Evolutionary conservation across 352 stramenopile genomes (phyloP).

Genomic region (Phytophthora fragariaefolia): DNA sequence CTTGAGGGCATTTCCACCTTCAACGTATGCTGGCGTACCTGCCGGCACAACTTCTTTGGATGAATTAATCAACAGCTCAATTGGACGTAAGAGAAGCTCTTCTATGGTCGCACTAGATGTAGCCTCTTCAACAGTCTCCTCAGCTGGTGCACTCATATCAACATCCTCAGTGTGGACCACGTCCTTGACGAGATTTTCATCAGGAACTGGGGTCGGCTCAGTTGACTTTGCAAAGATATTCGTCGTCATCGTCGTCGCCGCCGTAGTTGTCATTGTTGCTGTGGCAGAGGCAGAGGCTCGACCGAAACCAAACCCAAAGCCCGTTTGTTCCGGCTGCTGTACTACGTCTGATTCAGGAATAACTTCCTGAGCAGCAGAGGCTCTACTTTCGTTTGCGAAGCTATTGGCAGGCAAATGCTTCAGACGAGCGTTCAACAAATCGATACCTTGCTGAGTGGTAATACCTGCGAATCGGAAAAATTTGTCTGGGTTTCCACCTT

Average conservation of each 20-base stretch:
- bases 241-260: conserved; percentile 8
- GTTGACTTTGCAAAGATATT: conserved; percentile 9
- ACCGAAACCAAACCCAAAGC: conserved; percentile 46
- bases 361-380: conserved; percentile 19
- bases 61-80: conserved; percentile 72
- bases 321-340: conserved; percentile 27
- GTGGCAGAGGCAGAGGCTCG: too few species aligned
- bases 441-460: conserved; percentile 81
- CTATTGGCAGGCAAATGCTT: conserved; percentile 72
- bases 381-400: conserved; percentile 28
- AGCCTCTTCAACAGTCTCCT: conserved; percentile 23
- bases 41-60: conserved; percentile 69
- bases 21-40: conserved; percentile 54
- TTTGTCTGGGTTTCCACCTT: conserved; percentile 69
- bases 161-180: conserved; percentile 55
- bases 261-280: too few species aligned
- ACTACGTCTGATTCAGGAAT: conserved; percentile 9
- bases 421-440: conserved; percentile 75
- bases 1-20: conserved; percentile 82
- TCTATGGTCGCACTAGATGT: conserved; percentile 42
- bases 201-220: conserved; percentile 37
- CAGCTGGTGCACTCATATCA: conserved; percentile 51
- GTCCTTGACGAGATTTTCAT: conserved; percentile 42
- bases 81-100: conserved; percentile 64
- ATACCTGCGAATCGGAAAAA: conserved; percentile 83